Percentiles rank a stretch among this genome's conserved stretches.
These are phyloP conservation scores for Gnomoniopsis smithogilvyi DNA, from an alignment of 2,329 filamentous ascomycete species.

Conservation along the genomic window DNA sequence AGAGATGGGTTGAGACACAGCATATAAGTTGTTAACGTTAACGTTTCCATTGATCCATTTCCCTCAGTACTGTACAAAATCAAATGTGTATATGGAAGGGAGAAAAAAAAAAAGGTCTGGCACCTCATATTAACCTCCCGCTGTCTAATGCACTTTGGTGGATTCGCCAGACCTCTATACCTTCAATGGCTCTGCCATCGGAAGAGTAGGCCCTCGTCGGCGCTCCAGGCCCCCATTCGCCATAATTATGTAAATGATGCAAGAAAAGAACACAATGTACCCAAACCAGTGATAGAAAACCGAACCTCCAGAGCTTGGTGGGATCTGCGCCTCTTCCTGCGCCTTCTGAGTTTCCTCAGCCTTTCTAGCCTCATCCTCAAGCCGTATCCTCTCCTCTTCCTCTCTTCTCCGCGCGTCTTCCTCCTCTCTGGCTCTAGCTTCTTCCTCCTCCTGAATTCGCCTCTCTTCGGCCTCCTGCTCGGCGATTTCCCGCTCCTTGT, in stretches of 20 bases:
- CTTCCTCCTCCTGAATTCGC: slow-evolving; percentile 19
- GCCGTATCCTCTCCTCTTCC: slow-evolving; percentile 16
- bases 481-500: slow-evolving; percentile 30
- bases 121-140: not conserved
- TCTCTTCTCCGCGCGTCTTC: slow-evolving; percentile 36
- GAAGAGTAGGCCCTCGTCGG: not conserved
- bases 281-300: not conserved
- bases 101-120: not conserved
- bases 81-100: not conserved
- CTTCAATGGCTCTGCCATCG: not conserved
- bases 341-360: slow-evolving; percentile 18
- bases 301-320: not conserved
- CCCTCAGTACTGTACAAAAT: not conserved
- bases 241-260: not conserved
- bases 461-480: slow-evolving; percentile 23
- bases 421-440: slow-evolving; percentile 23
- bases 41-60: not conserved
- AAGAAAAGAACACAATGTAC: not conserved
- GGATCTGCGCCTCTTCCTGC: slow-evolving; percentile 13
- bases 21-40: not conserved
- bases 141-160: not conserved
- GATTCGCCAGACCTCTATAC: not conserved
- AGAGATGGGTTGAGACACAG: not conserved
- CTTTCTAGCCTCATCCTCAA: slow-evolving; percentile 20
- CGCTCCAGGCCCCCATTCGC: not conserved